A percentile compares a stretch with the other conserved stretches of the same genome.
Evolutionary conservation across 2,329 filamentous ascomycete species (phyloP).

Genomic region (Microdochium trichocladiopsis): DNA sequence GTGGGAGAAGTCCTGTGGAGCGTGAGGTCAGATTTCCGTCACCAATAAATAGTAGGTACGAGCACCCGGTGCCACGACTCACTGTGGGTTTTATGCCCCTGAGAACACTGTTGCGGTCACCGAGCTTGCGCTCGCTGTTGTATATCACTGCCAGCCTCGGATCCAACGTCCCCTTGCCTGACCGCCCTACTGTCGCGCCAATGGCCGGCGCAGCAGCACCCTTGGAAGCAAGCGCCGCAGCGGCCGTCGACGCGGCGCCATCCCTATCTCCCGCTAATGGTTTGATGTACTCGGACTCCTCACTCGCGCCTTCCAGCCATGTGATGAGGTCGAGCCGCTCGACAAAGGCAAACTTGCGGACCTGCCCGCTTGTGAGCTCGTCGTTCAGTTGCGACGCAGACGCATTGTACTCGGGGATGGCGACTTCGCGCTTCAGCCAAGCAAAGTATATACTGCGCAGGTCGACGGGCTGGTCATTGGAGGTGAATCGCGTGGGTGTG

Average conservation of each 20-base stretch:
- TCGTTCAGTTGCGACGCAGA: constrained; percentile 76
- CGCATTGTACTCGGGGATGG: constrained; percentile 86
- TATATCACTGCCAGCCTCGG: constrained; percentile 83
- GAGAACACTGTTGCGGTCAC: constrained; percentile 83
- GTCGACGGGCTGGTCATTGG: constrained; percentile 68
- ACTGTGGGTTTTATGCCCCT: constrained; percentile 85
- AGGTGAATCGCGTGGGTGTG: constrained; percentile 77
- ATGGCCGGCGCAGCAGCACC: constrained; percentile 30
- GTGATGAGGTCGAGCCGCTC: constrained; percentile 87
- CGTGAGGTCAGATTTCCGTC: background rate
- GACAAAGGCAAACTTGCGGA: constrained; percentile 86
- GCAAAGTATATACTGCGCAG: constrained; percentile 94
- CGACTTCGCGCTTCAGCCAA: constrained; percentile 87
- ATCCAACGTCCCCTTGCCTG: constrained; percentile 64
- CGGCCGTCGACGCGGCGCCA: constrained; percentile 33
- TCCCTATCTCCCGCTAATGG: constrained; percentile 64
- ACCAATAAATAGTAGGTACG: background rate
- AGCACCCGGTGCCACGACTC: constrained; percentile 22
- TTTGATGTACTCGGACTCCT: constrained; percentile 90
- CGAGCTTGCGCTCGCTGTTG: constrained; percentile 83
- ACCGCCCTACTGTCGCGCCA: constrained; percentile 38
- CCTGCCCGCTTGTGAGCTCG: constrained; percentile 61
- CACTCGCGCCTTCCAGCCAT: constrained; percentile 84
- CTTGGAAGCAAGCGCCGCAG: constrained; percentile 27
- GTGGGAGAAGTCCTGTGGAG: constrained; percentile 79